Evolutionary conservation across 1,284 basidiomycete genomes (phyloP).

Genomic region (Melampsora occidentalis): DNA sequence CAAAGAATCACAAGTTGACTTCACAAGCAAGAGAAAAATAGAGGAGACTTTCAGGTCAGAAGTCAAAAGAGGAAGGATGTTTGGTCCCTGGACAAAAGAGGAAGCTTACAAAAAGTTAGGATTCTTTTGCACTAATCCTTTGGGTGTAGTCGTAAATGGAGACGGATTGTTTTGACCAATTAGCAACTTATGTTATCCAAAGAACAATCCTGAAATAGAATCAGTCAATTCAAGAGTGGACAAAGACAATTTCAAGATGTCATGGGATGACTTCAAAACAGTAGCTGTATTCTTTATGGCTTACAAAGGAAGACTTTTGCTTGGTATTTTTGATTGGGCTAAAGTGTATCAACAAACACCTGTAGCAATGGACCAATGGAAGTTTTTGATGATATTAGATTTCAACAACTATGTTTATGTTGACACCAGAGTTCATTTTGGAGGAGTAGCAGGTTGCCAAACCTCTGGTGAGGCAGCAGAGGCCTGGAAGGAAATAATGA

Average conservation of each 20-base stretch:
- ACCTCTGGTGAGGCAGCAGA: neutral
- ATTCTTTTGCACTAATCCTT: slow-evolving; percentile 16
- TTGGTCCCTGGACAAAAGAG: too few relatives aligned
- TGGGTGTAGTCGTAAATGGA: too few relatives aligned
- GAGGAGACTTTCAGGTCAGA: too few relatives aligned
- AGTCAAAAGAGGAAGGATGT: too few relatives aligned
- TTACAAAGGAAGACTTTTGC: neutral
- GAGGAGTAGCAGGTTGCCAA: slow-evolving; percentile 12
- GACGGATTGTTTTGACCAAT: slow-evolving; percentile 6
- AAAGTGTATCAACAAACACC: slow-evolving; percentile 12
- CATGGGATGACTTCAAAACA: slow-evolving; percentile 11
- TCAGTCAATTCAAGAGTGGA: slow-evolving; percentile 1
- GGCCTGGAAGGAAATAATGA: neutral
- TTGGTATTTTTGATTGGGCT: neutral
- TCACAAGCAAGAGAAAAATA: too few relatives aligned
- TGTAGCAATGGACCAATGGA: neutral
- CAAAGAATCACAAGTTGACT: too few relatives aligned
- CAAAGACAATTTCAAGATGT: neutral
- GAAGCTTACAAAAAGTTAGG: too few relatives aligned
- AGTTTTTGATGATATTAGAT: neutral
- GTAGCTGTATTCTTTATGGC: neutral
- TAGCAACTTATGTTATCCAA: slow-evolving; percentile 1
- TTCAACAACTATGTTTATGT: neutral
- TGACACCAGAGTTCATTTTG: neutral
- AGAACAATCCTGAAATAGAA: neutral